Base-by-base conservation (phyloP, 495 filamentous ascomycete genomes). In the Xylaria cubensis region DNA sequence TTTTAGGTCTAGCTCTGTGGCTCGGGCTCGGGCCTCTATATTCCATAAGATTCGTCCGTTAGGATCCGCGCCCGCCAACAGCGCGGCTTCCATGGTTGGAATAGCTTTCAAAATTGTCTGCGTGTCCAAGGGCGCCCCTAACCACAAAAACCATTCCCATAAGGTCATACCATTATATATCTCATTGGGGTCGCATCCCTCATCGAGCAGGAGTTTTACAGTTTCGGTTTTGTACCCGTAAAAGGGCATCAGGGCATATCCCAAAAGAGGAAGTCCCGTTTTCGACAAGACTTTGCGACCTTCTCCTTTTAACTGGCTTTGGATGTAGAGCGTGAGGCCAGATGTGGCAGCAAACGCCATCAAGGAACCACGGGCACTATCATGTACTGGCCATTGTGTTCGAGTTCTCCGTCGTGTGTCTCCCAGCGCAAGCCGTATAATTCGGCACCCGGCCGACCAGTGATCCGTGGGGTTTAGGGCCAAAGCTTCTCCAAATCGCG, bases 61-160 rank as follows among this genome's bases (percentile, higher is more conserved):
- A 17, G 53, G 26, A 12, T 32, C 32, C 2, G 53, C 53, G 26
- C 53, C 53, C 4, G 53, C 53, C 12, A 56, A 32, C 5, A 56
- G 26, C 3, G 19, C 12, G 0, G 12, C 26, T 32, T 56, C 53
- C 26, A 56, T 13, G 1, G 12, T 55, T 26, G 51, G 5, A 55
- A 26, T 29, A 5, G 46, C 17, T 5, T 50, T 0, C 13, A n/a
- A 50, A 50, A 50, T n/a, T 50, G 46, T n/a, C 39, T 8, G 19
- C 17, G 15, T 19, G 17, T 10, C 21, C 21, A 50, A 21, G 5
- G 17, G 19, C 50, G 6, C 9, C 26, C 6, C 21, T 12, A 24
- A 13, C 53, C 53, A 56, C 53, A 56, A 32, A 12, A 17, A 17
- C 53, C 53, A 56, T 29, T 56, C 53, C 53, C 53, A 56, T 56